Percentiles rank a stretch among this genome's conserved stretches.
phyloP scores from a whole-genome alignment of 495 filamentous ascomycete genomes.

The Poronia punctata region DNA sequence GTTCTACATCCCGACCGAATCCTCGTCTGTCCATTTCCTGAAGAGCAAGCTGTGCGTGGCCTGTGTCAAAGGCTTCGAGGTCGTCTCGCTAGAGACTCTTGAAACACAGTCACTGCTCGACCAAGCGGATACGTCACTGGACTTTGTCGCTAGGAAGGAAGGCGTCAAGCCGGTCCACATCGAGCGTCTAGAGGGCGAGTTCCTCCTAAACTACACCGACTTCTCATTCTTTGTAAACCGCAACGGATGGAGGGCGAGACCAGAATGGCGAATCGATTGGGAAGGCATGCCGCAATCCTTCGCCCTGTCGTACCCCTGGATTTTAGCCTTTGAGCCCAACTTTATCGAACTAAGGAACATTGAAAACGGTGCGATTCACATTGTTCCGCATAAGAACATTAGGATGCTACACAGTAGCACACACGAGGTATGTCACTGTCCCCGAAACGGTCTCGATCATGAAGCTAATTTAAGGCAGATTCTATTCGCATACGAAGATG shows the following conservation, averaged over 20 bases:
- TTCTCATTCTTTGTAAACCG: constrained; percentile 99
- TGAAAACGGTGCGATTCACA: constrained; percentile 87
- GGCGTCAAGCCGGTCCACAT: constrained; percentile 96
- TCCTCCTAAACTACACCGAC: constrained; percentile 95
- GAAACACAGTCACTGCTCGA: constrained; percentile 96
- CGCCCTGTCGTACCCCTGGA: constrained; percentile 89
- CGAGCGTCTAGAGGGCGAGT: constrained; percentile 91
- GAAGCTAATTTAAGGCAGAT: constrained; percentile 56
- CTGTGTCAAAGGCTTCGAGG: constrained; percentile 91
- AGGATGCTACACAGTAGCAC: constrained; percentile 95
- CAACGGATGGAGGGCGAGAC: constrained; percentile 92
- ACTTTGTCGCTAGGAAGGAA: constrained; percentile 90
- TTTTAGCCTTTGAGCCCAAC: constrained; percentile 96
- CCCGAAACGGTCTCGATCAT: constrained; percentile 22
- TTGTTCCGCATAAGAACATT: constrained; percentile 91
- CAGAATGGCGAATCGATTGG: constrained; percentile 97
- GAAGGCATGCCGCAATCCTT: constrained; percentile 89
- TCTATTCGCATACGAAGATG: constrained; percentile 94
- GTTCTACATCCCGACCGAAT: constrained; percentile 97
- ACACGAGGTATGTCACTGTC: constrained; percentile 72
- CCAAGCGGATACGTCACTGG: constrained; percentile 94
- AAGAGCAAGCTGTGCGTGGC: constrained; percentile 95
- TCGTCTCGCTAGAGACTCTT: constrained; percentile 92
- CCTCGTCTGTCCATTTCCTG: constrained; percentile 93
- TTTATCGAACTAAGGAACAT: constrained; percentile 96